A percentile compares a stretch with the other conserved stretches of the same genome.
Conservation (phyloP, 225 moss, liverwort and hornwort species). For the Lunularia cruciata region DNA sequence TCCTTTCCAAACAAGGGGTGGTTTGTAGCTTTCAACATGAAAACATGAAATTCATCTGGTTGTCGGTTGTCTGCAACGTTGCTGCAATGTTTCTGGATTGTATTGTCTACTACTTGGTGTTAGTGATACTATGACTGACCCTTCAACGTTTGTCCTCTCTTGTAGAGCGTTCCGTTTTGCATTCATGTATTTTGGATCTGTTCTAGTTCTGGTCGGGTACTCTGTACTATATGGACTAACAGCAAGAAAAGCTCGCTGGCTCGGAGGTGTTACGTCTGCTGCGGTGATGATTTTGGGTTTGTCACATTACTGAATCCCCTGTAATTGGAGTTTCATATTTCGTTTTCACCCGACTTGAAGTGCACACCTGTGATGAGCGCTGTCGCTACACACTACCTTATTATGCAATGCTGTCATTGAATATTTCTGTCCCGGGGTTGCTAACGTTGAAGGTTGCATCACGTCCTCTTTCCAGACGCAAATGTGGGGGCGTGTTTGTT, state of each 20-base stretch:
- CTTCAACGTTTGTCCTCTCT: not conserved
- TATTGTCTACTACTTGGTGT: not conserved
- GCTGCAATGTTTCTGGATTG: slow-evolving; percentile 1
- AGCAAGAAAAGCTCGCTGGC: slow-evolving; percentile 85
- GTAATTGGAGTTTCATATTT: not conserved
- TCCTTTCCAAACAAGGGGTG: not conserved
- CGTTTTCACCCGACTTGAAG: not conserved
- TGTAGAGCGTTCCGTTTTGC: slow-evolving; percentile 88
- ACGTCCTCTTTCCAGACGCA: slow-evolving; percentile 53
- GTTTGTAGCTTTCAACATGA: not conserved
- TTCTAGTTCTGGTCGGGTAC: slow-evolving; percentile 75
- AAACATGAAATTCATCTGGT: not conserved
- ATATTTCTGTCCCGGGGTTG: not conserved
- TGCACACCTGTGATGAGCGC: too few species aligned
- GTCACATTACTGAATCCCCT: not conserved
- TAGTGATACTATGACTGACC: not conserved
- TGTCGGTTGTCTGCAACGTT: too few species aligned
- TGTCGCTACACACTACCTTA: not conserved
- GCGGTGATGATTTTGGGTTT: slow-evolving; percentile 94
- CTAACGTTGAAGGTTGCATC: not conserved
- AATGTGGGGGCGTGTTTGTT: slow-evolving; percentile 98
- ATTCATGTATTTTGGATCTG: slow-evolving; percentile 75
- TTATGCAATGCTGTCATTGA: too few species aligned
- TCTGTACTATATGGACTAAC: slow-evolving; percentile 87
- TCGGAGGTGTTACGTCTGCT: slow-evolving; percentile 90